phyloP scores from a whole-genome alignment of 768 basidiomycete species.

The Serpula lacrymans region DNA sequence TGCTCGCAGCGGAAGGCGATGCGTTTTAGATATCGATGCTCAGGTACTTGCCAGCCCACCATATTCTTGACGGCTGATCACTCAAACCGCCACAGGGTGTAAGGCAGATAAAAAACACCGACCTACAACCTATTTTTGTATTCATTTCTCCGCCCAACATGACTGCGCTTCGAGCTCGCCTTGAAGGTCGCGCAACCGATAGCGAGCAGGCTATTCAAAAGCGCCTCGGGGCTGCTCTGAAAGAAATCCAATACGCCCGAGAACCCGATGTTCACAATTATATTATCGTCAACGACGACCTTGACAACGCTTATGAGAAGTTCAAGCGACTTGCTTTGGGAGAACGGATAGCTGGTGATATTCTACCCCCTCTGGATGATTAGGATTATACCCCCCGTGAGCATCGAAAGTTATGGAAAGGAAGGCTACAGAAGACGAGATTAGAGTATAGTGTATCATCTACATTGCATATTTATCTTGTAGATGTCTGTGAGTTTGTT shows the following conservation, averaged over 20 bases:
- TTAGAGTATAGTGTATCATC: too few relatives aligned
- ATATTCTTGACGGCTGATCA: conserved; percentile 2
- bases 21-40: conserved; percentile 94
- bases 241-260: conserved; percentile 83
- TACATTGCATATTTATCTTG: too few relatives aligned
- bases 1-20: conserved; percentile 65
- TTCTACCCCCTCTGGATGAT: conserved; percentile 63
- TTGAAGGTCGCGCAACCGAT: conserved; percentile 83
- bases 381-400: too few relatives aligned
- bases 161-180: conserved; percentile 61
- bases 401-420: too few relatives aligned
- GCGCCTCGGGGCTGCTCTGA: conserved; percentile 72
- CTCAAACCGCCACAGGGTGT: conserved; percentile 63
- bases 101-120: conserved; percentile 81
- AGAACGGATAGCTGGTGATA: conserved; percentile 55
- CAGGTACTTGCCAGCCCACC: conserved; percentile 56
- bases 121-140: conserved; percentile 80
- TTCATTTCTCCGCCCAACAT: conserved; percentile 91
- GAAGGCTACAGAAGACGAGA: too few relatives aligned
- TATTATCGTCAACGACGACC: conserved; percentile 87
- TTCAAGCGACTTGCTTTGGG: conserved; percentile 78
- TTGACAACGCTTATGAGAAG: conserved; percentile 77
- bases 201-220: conserved; percentile 65
- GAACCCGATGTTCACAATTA: conserved; percentile 72
- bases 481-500: too few relatives aligned